These are phyloP conservation scores for Eucalyptus tenuipes DNA, from an alignment of 345 rosid species.

Conservation along the genomic window DNA sequence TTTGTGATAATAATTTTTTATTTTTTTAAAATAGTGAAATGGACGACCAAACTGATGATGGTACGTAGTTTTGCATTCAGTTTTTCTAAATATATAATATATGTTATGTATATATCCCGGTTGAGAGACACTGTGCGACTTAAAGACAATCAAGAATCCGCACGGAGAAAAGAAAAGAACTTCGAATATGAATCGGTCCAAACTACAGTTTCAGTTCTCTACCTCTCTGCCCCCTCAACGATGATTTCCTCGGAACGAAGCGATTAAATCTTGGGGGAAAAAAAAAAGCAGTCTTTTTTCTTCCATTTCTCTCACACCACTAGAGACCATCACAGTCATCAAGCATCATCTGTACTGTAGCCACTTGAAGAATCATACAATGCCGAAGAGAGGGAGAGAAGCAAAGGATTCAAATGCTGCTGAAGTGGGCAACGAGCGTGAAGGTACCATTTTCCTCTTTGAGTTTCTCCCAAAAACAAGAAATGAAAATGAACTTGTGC, in stretches of 20 bases:
- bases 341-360: neutral
- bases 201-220: neutral
- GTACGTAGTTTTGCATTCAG: too few relatives aligned
- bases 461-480: neutral
- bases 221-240: neutral
- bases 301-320: neutral
- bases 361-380: neutral
- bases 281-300: neutral
- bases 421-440: neutral
- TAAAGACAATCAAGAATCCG: neutral
- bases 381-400: neutral
- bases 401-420: neutral
- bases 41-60: too few relatives aligned
- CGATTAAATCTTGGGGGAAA: neutral
- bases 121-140: too few relatives aligned
- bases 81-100: too few relatives aligned
- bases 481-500: neutral
- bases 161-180: neutral
- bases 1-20: neutral
- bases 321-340: neutral
- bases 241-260: neutral
- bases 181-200: neutral
- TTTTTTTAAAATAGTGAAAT: too few relatives aligned
- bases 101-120: fast-evolving
- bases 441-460: neutral